Base-by-base conservation (phyloP, 352 stramenopile genomes). In the Globisporangium takayamanum region DNA sequence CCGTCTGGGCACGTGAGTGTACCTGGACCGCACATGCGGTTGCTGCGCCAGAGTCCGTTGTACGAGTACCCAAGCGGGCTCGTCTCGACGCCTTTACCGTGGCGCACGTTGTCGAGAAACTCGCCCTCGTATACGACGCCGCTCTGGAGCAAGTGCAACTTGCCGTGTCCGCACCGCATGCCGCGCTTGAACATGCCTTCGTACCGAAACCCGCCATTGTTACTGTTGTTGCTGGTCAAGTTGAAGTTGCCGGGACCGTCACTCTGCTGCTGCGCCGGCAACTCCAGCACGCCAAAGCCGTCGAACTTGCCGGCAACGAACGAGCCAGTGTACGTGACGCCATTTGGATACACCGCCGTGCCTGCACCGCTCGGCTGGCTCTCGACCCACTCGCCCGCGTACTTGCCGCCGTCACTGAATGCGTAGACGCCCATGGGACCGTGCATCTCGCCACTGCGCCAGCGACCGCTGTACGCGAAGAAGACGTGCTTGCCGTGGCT, bases 391-490 rank as follows among this genome's bases (percentile, higher is more conserved):
- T 72, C 76, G n/a, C 80, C 78, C 7, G 68, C 64, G 65, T 89
- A 88, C 56, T 81, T 88, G 47, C 80, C 80, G 5, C 78, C 78
- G 54, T 91, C 80, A 10, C 76, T 77, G 57, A 87, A 91, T 30
- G 73, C 70, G 59, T 88, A 91, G 12, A 89, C 75, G 26, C 80
- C 80, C 53, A 89, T 65, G 15, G 66, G 53, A 12, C 78, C 67
- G 7, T 83, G 75, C 78, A 91, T 91, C 64, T 87, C 71, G 25
- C 80, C 80, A 22, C 72, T 52, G 60, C 83, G 85, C 80, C 80
- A 91, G 26, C 73, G 75, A 5, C 80, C 80, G 10, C 78, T 82
- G 66, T 89, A 91, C 20, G 64, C 78, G 59, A 86, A 79, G 62
- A 81, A 91, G 0, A 28, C 28, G 59, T 91, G 80, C 41, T 85